Conservation (phyloP, 306 rosid genomes). For the Neltuma alba region DNA sequence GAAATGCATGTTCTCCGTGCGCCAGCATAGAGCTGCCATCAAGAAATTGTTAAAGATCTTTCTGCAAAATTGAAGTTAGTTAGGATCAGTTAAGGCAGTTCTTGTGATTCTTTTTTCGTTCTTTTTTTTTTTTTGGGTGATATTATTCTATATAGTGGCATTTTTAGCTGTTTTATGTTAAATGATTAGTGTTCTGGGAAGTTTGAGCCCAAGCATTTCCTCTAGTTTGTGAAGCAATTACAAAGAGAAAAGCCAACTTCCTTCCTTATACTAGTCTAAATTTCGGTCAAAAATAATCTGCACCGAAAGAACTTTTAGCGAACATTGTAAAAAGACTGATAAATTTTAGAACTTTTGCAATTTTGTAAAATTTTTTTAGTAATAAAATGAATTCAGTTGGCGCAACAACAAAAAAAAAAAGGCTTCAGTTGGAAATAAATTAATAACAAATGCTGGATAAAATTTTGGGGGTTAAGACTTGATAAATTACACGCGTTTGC, state of each 20-base stretch:
- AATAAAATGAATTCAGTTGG: background rate
- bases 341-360: background rate
- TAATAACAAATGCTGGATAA: background rate
- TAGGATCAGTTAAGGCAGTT: conserved; percentile 31
- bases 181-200: background rate
- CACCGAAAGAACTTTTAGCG: background rate
- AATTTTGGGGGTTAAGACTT: background rate
- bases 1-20: conserved; percentile 49
- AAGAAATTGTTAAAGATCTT: conserved; percentile 13
- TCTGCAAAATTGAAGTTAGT: conserved; percentile 7
- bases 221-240: background rate
- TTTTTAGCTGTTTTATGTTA: conserved; percentile 1
- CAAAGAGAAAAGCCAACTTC: background rate
- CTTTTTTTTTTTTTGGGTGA: background rate
- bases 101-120: conserved; percentile 7
- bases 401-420: no score
- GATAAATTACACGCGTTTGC: background rate
- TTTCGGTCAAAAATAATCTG: background rate
- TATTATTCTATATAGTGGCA: background rate
- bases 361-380: background rate
- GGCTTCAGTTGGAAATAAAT: background rate
- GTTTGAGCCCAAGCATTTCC: background rate
- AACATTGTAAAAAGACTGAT: background rate
- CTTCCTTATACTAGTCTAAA: background rate
- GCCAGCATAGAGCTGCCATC: conserved; percentile 31